Evolutionary conservation across 2,329 filamentous ascomycete species (phyloP).

Genomic region (Cercospora berteroae): DNA sequence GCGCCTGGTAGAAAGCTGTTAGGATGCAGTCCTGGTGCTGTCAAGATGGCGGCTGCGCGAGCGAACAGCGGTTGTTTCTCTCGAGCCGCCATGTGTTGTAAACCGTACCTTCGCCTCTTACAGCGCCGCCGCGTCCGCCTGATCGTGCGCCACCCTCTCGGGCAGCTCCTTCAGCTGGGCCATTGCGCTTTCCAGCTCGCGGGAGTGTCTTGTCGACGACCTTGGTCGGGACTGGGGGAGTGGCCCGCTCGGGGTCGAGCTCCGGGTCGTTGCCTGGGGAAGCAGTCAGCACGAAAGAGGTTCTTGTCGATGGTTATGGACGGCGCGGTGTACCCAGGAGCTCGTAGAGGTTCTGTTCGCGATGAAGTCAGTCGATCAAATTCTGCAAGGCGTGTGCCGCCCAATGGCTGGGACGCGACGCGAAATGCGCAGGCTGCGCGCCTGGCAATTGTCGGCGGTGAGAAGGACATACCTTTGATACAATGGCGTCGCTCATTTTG

Average conservation of each 20-base stretch:
- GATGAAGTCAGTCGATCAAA: constrained; percentile 25
- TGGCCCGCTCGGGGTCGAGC: constrained; percentile 70
- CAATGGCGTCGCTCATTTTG: constrained; percentile 16
- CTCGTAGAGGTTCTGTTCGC: constrained; percentile 85
- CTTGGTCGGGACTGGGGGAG: constrained; percentile 72
- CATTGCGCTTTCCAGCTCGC: constrained; percentile 84
- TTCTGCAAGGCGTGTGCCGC: constrained; percentile 13
- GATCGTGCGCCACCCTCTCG: constrained; percentile 39
- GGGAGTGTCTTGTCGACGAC: constrained; percentile 79
- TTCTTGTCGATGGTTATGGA: constrained; percentile 11
- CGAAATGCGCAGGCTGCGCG: background rate
- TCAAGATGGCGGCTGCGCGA: background rate
- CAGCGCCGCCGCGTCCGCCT: constrained; percentile 51
- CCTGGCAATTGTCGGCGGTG: background rate
- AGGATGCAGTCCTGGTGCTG: background rate
- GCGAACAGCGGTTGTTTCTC: background rate
- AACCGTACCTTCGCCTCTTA: constrained; percentile 75
- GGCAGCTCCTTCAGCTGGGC: constrained; percentile 66
- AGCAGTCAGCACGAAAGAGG: constrained; percentile 24
- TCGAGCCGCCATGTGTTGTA: background rate
- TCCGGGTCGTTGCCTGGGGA: constrained; percentile 64
- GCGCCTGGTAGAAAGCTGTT: constrained; percentile 57
- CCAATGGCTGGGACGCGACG: constrained; percentile 2
- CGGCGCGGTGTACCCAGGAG: constrained; percentile 73
- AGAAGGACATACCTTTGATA: constrained; percentile 10